phyloP scores from a whole-genome alignment of 768 basidiomycete species.

The Russula lepida region DNA sequence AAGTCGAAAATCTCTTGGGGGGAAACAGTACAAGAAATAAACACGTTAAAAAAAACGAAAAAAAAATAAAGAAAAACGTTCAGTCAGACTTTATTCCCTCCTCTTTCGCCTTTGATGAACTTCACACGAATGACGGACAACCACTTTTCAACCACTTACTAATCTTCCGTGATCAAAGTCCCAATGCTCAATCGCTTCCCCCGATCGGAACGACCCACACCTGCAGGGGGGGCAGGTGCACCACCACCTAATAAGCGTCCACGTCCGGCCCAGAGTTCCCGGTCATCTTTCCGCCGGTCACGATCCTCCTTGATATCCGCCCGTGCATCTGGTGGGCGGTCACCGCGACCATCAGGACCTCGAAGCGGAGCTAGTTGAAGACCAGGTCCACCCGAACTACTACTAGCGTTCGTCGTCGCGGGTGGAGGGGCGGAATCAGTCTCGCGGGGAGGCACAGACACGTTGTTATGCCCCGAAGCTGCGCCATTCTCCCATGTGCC shows the following conservation, averaged over 20 bases:
- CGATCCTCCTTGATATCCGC: conserved; percentile 13
- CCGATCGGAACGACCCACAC: not conserved
- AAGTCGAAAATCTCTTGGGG: not conserved
- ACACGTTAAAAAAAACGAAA: not conserved
- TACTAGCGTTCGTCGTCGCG: not conserved
- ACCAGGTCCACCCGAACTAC: not conserved
- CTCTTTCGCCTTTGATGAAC: not conserved
- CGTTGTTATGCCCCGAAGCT: conserved; percentile 2
- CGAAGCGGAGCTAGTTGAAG: conserved; percentile 17
- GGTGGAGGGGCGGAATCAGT: not conserved
- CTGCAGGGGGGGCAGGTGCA: not conserved
- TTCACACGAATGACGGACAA: not conserved
- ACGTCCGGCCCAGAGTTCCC: conserved; percentile 2
- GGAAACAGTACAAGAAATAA: not conserved
- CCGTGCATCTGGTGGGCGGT: conserved; percentile 10
- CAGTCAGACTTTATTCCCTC: not conserved
- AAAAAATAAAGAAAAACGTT: not conserved
- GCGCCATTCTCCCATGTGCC: conserved; percentile 3
- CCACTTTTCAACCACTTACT: not conserved
- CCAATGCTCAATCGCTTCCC: conserved; percentile 17
- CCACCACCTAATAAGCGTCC: not conserved
- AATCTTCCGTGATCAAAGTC: conserved; percentile 8
- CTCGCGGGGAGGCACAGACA: conserved; percentile 4
- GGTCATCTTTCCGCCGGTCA: conserved; percentile 11
- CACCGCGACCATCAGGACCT: not conserved